Base-by-base conservation (phyloP, 2,329 filamentous ascomycete species). In the Pseudogymnoascus sp. region DNA sequence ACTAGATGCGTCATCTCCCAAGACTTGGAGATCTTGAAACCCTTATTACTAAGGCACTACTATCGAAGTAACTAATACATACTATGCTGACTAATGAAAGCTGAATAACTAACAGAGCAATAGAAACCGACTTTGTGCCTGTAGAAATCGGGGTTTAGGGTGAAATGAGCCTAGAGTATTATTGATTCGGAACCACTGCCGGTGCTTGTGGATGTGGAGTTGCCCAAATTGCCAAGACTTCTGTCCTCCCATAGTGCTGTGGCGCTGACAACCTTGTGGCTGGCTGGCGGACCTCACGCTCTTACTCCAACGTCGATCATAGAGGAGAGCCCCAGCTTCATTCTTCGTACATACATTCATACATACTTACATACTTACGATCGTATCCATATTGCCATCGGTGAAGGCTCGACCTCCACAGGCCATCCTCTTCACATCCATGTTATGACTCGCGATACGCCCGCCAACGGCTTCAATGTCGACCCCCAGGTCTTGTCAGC, bases 371-470 rank as follows among this genome's bases (percentile, higher is more conserved):
- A 50, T 50, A 28, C 23, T 11, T 42, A 42, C 38, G 13, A 42
- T n/a, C 38, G 15, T 50, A 50, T 28, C 6, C 44, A 50, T 50
- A 50, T 28, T 23, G 44, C 44, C 44, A 28, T 15, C 15, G 44
- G 44, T 50, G 44, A 50, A 50, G 44, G 44, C 23, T 28, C 23
- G 44, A 50, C 44, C 44, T 50, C 44, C 44, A 50, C 44, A 50
- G 44, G 44, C 15, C 44, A 50, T 50, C 23, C 44, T 50, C 23
- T 28, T 50, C 15, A 50, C 66, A 65, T 64, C 77, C 64, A 71
- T 80, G 79, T 74, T 74, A 83, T 83, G 80, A 80, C 80, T 75
- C 77, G 76, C 74, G 79, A 82, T 70, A 71, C 75, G 60, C 40
- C 61, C 44, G 62, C 60, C 61, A 67, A 60, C 64, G 44, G 44